These are phyloP conservation scores for Coniferiporia sulphurascens DNA, from an alignment of 1,284 basidiomycete genomes.

Conservation along the genomic window DNA sequence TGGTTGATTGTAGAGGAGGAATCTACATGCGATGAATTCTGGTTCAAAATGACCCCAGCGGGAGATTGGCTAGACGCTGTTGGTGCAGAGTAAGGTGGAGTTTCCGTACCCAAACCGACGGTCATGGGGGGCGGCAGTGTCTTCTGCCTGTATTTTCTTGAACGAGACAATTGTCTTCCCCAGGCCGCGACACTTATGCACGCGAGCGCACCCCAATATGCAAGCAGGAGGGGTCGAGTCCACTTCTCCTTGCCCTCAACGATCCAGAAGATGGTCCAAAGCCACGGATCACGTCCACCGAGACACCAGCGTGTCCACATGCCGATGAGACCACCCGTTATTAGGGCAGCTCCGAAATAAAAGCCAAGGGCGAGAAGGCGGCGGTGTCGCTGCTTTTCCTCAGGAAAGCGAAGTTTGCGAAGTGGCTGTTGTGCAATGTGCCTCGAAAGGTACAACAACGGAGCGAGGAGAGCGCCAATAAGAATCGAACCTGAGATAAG, in stretches of 20 bases:
- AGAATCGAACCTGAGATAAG: slow-evolving; percentile 91
- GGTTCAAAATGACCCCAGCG: background rate
- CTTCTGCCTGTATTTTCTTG: slow-evolving; percentile 52
- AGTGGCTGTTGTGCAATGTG: slow-evolving; percentile 90
- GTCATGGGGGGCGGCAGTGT: background rate
- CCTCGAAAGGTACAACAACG: slow-evolving; percentile 88
- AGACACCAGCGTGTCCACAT: slow-evolving; percentile 92
- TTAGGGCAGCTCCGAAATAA: slow-evolving; percentile 72
- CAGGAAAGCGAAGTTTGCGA: slow-evolving; percentile 83
- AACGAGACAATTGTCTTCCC: slow-evolving; percentile 82
- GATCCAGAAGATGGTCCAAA: slow-evolving; percentile 78
- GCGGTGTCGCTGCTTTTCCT: slow-evolving; percentile 82
- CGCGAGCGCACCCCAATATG: slow-evolving; percentile 83
- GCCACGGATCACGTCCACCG: slow-evolving; percentile 81
- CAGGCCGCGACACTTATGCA: slow-evolving; percentile 87
- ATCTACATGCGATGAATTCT: background rate
- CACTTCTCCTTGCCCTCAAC: slow-evolving; percentile 74
- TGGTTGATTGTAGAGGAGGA: background rate
- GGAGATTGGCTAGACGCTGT: background rate
- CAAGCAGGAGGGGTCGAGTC: slow-evolving; percentile 77
- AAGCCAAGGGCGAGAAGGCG: slow-evolving; percentile 84
- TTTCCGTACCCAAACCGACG: background rate
- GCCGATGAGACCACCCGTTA: slow-evolving; percentile 85
- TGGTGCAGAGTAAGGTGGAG: background rate
- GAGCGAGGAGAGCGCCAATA: slow-evolving; percentile 91